phyloP scores from a whole-genome alignment of 148 eudicot species.

The Persicaria maculosa region DNA sequence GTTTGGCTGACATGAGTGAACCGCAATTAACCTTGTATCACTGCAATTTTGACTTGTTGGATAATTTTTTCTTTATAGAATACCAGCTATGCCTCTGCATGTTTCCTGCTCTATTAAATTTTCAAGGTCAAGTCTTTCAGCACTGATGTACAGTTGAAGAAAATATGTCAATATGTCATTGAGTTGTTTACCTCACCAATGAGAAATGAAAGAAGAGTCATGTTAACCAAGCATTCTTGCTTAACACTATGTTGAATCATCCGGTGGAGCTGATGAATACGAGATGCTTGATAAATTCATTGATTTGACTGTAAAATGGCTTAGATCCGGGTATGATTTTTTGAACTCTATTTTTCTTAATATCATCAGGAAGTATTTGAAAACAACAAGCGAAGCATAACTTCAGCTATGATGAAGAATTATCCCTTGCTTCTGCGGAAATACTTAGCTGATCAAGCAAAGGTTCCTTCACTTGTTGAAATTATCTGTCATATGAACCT shows the following conservation, averaged over 20 bases:
- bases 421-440: conserved; percentile 83
- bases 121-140: background rate
- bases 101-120: background rate
- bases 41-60: background rate
- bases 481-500: conserved; percentile 67
- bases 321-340: background rate
- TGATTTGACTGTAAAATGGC: background rate
- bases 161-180: background rate
- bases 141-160: background rate
- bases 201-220: background rate
- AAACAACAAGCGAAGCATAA: conserved; percentile 55
- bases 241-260: background rate
- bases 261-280: background rate
- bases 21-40: background rate
- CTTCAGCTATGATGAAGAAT: conserved; percentile 76
- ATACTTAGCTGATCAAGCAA: conserved; percentile 74
- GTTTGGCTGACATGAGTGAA: too few relatives aligned
- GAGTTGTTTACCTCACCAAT: background rate
- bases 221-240: background rate
- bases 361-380: conserved; percentile 62
- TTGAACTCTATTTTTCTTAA: background rate
- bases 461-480: conserved; percentile 72
- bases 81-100: background rate
- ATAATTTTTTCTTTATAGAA: background rate
- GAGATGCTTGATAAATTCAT: background rate